Conservation (phyloP, 352 stramenopile species). For the Globisporangium cystogenes region DNA sequence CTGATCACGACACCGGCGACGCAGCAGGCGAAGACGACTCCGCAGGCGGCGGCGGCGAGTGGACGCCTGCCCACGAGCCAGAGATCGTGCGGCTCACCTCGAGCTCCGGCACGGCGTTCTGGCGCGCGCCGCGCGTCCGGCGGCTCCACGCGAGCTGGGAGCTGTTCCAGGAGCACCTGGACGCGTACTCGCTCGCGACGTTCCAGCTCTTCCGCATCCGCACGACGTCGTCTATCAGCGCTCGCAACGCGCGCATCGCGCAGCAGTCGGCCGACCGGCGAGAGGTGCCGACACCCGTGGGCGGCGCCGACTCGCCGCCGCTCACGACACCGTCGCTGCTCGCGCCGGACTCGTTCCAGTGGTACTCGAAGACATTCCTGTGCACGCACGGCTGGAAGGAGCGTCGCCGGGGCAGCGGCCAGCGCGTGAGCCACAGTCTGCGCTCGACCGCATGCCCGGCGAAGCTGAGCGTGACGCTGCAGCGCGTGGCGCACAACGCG, state of each 20-base stretch:
- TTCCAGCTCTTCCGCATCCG: constrained; percentile 70
- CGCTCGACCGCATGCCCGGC: constrained; percentile 58
- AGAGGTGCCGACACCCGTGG: constrained; percentile 6
- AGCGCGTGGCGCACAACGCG: constrained; percentile 27
- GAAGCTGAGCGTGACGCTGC: constrained; percentile 68
- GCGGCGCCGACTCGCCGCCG: background rate
- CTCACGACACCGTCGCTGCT: constrained; percentile 15
- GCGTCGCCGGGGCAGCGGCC: constrained; percentile 55
- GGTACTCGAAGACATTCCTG: constrained; percentile 80
- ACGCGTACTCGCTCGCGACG: constrained; percentile 51
- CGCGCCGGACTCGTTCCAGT: constrained; percentile 51
- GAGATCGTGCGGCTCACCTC: constrained; percentile 18
- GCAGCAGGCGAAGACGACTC: constrained; percentile 13
- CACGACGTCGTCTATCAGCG: constrained; percentile 64
- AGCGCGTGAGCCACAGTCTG: constrained; percentile 64
- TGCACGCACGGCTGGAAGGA: constrained; percentile 79
- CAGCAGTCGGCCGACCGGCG: constrained; percentile 34
- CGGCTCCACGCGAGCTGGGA: constrained; percentile 46
- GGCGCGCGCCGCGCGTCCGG: constrained; percentile 42
- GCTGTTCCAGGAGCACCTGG: constrained; percentile 53
- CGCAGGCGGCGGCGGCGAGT: constrained; percentile 1
- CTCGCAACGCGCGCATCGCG: constrained; percentile 51
- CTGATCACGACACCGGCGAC: constrained; percentile 12
- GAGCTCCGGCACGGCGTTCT: constrained; percentile 25
- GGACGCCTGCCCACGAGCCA: constrained; percentile 2